These are phyloP conservation scores for Cinnamomum chago DNA, from an alignment of 164 flowering plant species.

Conservation along the genomic window DNA sequence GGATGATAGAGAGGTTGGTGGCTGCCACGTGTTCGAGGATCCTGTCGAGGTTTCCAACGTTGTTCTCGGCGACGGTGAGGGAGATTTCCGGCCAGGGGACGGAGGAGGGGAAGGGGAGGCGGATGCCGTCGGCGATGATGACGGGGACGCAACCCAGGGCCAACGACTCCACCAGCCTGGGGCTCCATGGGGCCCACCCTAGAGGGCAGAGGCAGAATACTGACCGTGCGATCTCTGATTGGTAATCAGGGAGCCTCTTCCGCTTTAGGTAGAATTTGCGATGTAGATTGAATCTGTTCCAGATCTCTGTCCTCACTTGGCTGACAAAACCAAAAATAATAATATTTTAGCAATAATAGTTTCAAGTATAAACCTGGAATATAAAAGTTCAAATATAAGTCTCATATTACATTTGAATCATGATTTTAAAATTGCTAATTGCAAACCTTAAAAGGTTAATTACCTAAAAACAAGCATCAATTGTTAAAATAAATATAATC, in stretches of 20 bases:
- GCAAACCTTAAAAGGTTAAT: too few relatives aligned
- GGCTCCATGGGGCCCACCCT: conserved; percentile 99
- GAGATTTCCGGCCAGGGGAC: conserved; percentile 76
- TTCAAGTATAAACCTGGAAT: too few relatives aligned
- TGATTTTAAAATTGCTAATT: too few relatives aligned
- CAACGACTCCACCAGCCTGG: conserved; percentile 75
- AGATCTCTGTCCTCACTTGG: conserved; percentile 63
- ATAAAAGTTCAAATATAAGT: too few relatives aligned
- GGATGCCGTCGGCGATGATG: conserved; percentile 84
- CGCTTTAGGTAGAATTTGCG: conserved; percentile 62
- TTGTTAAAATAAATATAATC: too few relatives aligned
- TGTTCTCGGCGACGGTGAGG: conserved; percentile 69
- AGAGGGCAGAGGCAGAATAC: conserved; percentile 84
- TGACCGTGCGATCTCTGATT: conserved; percentile 77
- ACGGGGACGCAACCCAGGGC: conserved; percentile 91
- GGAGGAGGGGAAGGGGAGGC: conserved; percentile 59
- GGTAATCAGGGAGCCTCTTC: conserved; percentile 71
- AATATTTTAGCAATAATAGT: too few relatives aligned
- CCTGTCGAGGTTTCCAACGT: conserved; percentile 46
- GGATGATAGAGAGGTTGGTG: conserved; percentile 58
- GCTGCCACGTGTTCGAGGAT: conserved; percentile 69
- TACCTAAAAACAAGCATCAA: too few relatives aligned
- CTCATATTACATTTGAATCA: too few relatives aligned
- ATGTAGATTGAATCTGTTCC: conserved; percentile 46
- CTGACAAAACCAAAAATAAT: conserved; percentile 24